phyloP scores from a whole-genome alignment of 108 stramenopile genomes.

The Fragilaria crotonensis region DNA sequence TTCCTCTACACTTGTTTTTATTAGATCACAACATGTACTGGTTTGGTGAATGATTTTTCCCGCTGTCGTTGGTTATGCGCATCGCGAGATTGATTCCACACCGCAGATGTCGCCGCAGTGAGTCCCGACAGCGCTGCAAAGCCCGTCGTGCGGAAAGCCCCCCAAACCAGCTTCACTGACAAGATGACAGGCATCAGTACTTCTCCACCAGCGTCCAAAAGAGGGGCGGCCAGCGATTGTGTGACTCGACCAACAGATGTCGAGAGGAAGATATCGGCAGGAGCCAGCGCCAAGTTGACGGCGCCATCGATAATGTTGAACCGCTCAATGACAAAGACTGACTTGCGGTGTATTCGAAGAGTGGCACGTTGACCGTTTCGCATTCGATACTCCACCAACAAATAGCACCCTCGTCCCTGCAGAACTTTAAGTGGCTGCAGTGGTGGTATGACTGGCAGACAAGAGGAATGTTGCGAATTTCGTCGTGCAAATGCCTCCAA shows the following conservation, averaged over 20 bases:
- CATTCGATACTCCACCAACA: slow-evolving; percentile 42
- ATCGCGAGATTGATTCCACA: slow-evolving; percentile 29
- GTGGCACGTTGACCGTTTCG: background rate
- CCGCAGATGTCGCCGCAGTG: slow-evolving; percentile 45
- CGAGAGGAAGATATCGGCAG: slow-evolving; percentile 59
- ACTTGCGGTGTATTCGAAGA: slow-evolving; percentile 67
- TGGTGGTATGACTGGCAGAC: slow-evolving; percentile 52
- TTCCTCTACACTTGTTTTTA: too few relatives aligned
- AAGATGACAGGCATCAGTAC: slow-evolving; percentile 61
- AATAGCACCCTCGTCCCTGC: slow-evolving; percentile 37
- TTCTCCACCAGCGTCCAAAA: slow-evolving; percentile 46
- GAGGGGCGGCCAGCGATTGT: slow-evolving; percentile 39
- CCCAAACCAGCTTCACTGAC: slow-evolving; percentile 50
- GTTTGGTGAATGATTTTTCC: background rate
- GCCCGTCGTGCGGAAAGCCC: slow-evolving; percentile 61
- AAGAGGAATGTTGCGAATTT: slow-evolving; percentile 20
- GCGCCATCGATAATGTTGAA: slow-evolving; percentile 61
- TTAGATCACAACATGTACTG: background rate
- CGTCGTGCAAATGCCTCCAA: slow-evolving; percentile 80
- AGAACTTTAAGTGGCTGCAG: slow-evolving; percentile 52
- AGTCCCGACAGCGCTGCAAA: slow-evolving; percentile 60
- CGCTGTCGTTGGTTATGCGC: slow-evolving; percentile 1
- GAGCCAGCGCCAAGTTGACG: slow-evolving; percentile 53
- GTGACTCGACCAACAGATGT: slow-evolving; percentile 57
- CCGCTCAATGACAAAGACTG: slow-evolving; percentile 83